A percentile compares a stretch with the other conserved stretches of the same genome.
Conservation (phyloP, 805 yeast genomes). For the Lachancea sp. region DNA sequence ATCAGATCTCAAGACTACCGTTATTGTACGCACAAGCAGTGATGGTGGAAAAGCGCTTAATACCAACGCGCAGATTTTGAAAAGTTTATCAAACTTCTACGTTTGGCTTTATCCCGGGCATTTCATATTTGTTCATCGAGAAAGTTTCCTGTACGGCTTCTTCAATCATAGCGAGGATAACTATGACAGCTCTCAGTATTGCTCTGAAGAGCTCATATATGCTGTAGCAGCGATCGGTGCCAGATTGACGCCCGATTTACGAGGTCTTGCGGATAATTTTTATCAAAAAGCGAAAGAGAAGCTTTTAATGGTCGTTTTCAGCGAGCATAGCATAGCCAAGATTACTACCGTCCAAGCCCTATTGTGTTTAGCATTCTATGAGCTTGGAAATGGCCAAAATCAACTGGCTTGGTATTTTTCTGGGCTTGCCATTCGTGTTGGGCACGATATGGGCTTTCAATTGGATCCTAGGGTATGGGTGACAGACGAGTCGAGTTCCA, state of each 20-base stretch:
- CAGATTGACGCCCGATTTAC: conserved; percentile 40
- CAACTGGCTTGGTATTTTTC: conserved; percentile 58
- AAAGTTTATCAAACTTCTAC: conserved; percentile 39
- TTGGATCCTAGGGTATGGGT: conserved; percentile 57
- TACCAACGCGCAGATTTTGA: conserved; percentile 26
- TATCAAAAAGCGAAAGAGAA: conserved; percentile 43
- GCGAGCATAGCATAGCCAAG: conserved; percentile 35
- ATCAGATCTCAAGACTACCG: conserved; percentile 30
- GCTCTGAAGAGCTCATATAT: conserved; percentile 47
- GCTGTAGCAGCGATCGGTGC: conserved; percentile 58
- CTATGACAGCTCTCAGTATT: conserved; percentile 40
- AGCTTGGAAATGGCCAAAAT: conserved; percentile 52
- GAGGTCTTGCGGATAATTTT: conserved; percentile 37
- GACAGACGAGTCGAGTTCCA: conserved; percentile 31
- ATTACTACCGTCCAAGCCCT: conserved; percentile 55
- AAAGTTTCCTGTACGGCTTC: conserved; percentile 54
- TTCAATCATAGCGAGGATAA: conserved; percentile 46
- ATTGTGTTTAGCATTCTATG: conserved; percentile 53
- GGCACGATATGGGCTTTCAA: conserved; percentile 59
- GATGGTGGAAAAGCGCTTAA: conserved; percentile 18
- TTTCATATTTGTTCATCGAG: conserved; percentile 56
- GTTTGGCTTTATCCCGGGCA: conserved; percentile 63
- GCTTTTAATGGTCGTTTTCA: conserved; percentile 35
- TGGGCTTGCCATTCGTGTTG: conserved; percentile 59
- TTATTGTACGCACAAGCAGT: conserved; percentile 22